phyloP scores from a whole-genome alignment of 805 yeast genomes.

The Metahyphopichia silvanorum region DNA sequence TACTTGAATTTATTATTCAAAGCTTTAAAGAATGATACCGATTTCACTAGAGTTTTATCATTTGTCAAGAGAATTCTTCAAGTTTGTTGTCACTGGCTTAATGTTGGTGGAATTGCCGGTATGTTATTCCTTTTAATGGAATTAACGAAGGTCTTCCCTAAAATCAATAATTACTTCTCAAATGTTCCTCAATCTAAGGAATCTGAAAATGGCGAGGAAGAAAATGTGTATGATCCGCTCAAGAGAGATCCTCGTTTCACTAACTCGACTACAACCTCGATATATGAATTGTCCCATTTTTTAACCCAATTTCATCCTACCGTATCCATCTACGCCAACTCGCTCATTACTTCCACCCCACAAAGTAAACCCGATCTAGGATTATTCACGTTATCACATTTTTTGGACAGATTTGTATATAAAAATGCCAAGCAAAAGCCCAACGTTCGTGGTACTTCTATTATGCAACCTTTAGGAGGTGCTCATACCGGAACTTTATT shows the following conservation, averaged over 20 bases:
- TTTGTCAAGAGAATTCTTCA: slow-evolving; percentile 90
- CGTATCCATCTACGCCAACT: slow-evolving; percentile 72
- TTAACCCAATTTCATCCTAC: slow-evolving; percentile 90
- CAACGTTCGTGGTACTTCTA: slow-evolving; percentile 77
- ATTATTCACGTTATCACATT: slow-evolving; percentile 80
- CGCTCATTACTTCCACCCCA: slow-evolving; percentile 49
- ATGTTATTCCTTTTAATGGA: slow-evolving; percentile 72
- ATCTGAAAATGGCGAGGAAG: slow-evolving; percentile 7
- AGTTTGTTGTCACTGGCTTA: slow-evolving; percentile 80
- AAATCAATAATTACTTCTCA: slow-evolving; percentile 35
- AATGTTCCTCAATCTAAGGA: slow-evolving; percentile 17
- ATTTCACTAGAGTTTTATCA: slow-evolving; percentile 69
- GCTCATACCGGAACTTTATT: slow-evolving; percentile 66
- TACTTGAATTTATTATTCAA: slow-evolving; percentile 84
- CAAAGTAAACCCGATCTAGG: slow-evolving; percentile 85
- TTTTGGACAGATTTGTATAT: slow-evolving; percentile 93
- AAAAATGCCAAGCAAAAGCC: slow-evolving; percentile 83
- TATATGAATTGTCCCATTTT: slow-evolving; percentile 84
- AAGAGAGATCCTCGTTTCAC: slow-evolving; percentile 92
- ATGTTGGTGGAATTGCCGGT: slow-evolving; percentile 85
- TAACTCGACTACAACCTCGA: slow-evolving; percentile 73
- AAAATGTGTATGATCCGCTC: slow-evolving; percentile 64
- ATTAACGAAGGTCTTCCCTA: slow-evolving; percentile 61
- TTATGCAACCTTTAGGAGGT: slow-evolving; percentile 97
- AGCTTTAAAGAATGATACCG: slow-evolving; percentile 69